Evolutionary conservation across 163 green algal genomes (phyloP), one percentile per base, ranked within the genome.

Genomic region (Chlorella variabilis): DNA sequence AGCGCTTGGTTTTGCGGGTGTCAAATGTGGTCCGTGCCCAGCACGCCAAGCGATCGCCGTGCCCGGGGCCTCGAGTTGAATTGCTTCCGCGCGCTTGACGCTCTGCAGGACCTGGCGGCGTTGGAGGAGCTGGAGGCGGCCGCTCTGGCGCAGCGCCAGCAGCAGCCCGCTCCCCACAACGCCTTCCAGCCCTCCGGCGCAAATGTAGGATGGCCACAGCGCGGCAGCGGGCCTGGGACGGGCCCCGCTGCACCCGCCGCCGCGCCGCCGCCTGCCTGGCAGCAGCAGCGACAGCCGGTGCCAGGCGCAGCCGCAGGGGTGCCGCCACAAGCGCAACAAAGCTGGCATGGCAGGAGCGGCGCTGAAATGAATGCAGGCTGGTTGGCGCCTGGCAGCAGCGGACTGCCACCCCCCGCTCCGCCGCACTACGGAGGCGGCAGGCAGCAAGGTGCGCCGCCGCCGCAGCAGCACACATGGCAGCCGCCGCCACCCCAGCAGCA

Each of bases 61-160:
- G 17, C 56, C 6, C 17, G 23, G 21, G 17, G 21, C 56, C 56
- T 34, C 20, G 7, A 9, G 17, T 65, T 9, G 9, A 65, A n/a
- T 34, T 31, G 17, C 56, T 34, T n/a, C 20, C 7, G 7, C 21
- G 18, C 9, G 9, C 7, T 6, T 65, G 6, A 62, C 41, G 3
- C 9, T 9, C 36, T 48, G 69, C 74, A 89, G 78, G 85, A 88
- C 83, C 74, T 90, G 27, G 83, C 69, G 45, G 78, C 63, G 5
- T 25, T 90, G 1, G 83, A 86, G 34, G 83, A 68, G n/a, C 51
- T 90, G 23, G 83, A 87, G 27, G 75, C 79, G 20, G 41, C 73
- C 11, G 75, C 85, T 21, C 67, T 63, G 31, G 65, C 74, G 17
- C 45, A 65, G 31, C 76, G 68, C 27, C 58, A 67, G 38, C 62